phyloP scores from a whole-genome alignment of 2,329 filamentous ascomycete species.

The Sarocladium kiliense region DNA sequence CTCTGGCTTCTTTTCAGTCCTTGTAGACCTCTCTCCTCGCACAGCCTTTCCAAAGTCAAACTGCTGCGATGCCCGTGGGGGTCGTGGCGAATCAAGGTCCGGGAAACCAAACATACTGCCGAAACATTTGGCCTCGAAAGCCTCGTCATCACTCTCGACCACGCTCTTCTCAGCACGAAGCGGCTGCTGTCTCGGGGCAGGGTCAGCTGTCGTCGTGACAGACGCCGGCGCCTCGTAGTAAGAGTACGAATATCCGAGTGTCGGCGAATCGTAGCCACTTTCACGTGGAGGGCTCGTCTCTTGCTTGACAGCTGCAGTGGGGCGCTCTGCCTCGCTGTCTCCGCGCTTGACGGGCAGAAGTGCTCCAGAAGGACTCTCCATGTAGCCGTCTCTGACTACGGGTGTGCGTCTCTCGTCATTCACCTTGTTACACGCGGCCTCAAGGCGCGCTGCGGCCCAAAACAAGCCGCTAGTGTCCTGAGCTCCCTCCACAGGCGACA shows the following conservation, averaged over 20 bases:
- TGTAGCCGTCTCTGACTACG: neutral
- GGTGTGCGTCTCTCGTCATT: neutral
- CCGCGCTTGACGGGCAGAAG: neutral
- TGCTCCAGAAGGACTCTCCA: too few species aligned
- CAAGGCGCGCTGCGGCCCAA: neutral
- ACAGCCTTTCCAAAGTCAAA: too few species aligned
- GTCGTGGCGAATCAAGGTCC: too few species aligned
- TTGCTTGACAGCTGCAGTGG: neutral
- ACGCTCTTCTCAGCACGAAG: neutral
- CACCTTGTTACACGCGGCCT: neutral
- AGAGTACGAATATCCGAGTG: neutral
- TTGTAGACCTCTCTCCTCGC: too few species aligned
- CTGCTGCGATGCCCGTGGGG: too few species aligned
- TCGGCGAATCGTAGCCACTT: neutral
- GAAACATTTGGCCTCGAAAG: too few species aligned
- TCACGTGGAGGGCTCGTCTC: neutral
- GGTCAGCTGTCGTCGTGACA: neutral
- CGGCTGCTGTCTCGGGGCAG: neutral
- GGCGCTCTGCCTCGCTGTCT: neutral
- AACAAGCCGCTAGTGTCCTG: neutral
- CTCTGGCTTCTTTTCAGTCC: too few species aligned
- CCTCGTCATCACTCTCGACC: too few species aligned
- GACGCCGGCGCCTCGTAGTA: neutral
- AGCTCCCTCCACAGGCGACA: neutral
- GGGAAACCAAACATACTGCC: too few species aligned